Conservation (phyloP, 2,329 filamentous ascomycete genomes). For the Neonectria magnoliae region DNA sequence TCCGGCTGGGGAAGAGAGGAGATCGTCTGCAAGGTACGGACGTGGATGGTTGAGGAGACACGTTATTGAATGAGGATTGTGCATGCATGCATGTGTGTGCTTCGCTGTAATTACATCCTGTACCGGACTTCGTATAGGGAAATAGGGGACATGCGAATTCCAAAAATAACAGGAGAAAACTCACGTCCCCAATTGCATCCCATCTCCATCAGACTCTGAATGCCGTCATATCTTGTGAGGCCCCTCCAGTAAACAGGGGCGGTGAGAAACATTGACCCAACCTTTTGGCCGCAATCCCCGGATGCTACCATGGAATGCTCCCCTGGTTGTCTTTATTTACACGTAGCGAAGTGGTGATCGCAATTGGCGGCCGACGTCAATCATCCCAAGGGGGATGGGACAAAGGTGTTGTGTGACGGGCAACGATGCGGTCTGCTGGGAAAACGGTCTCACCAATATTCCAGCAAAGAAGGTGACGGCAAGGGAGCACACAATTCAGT, state of each 20-base stretch:
- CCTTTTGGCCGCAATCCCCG: neutral
- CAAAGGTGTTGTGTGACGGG: neutral
- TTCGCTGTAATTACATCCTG: neutral
- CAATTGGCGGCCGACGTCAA: conserved; percentile 20
- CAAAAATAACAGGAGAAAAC: neutral
- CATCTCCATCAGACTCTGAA: too few relatives aligned
- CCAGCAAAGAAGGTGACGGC: neutral
- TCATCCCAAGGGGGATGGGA: conserved; percentile 4
- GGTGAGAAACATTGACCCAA: conserved; percentile 2
- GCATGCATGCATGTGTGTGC: conserved; percentile 9
- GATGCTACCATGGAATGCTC: neutral
- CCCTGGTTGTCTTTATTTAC: neutral
- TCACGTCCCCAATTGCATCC: too few relatives aligned
- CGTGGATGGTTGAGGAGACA: neutral
- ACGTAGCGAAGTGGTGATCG: conserved; percentile 6
- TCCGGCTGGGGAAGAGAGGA: conserved; percentile 9
- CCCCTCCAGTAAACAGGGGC: neutral
- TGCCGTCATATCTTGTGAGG: neutral
- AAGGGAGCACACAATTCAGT: neutral
- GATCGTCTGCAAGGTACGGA: conserved; percentile 12
- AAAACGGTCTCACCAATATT: neutral
- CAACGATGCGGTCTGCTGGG: neutral
- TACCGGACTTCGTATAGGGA: conserved; percentile 16
- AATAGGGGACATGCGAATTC: neutral
- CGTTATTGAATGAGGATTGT: neutral